Conservation (phyloP, 73 alveolate species). For the Breviolum minutum region DNA sequence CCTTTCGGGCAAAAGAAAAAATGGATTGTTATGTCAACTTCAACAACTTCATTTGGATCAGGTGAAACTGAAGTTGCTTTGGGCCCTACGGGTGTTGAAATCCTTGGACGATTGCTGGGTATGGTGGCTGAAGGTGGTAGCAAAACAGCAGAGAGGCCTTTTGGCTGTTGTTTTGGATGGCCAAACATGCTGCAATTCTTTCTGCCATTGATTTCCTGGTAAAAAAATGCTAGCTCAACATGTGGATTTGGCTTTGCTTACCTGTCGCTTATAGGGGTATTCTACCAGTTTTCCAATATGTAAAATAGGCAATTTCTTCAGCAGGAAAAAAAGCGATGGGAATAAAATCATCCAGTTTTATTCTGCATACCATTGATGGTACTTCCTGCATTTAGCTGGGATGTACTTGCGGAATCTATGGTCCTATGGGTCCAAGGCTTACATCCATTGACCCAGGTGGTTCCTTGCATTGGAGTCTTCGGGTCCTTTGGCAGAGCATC, state of each 20-base stretch:
- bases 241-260: neutral
- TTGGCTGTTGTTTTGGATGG: neutral
- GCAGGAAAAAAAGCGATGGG: neutral
- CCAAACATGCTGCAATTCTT: no score
- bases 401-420: no score
- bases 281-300: neutral
- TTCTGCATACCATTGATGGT: neutral
- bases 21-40: no score
- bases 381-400: neutral
- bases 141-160: slow-evolving; percentile 39
- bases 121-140: slow-evolving; percentile 23
- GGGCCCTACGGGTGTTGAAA: slow-evolving; percentile 46
- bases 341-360: neutral
- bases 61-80: no score
- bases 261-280: neutral
- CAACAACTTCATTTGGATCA: no score
- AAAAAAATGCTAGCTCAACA: no score
- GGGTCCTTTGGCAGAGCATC: slow-evolving; percentile 58
- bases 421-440: neutral
- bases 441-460: slow-evolving; percentile 43
- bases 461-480: slow-evolving; percentile 12
- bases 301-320: neutral
- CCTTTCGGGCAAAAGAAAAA: no score
- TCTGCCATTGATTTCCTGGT: no score
- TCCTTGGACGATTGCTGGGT: slow-evolving; percentile 75